Evolutionary conservation across 345 rosid species (phyloP).

Genomic region (Rhodamnia rubescens): DNA sequence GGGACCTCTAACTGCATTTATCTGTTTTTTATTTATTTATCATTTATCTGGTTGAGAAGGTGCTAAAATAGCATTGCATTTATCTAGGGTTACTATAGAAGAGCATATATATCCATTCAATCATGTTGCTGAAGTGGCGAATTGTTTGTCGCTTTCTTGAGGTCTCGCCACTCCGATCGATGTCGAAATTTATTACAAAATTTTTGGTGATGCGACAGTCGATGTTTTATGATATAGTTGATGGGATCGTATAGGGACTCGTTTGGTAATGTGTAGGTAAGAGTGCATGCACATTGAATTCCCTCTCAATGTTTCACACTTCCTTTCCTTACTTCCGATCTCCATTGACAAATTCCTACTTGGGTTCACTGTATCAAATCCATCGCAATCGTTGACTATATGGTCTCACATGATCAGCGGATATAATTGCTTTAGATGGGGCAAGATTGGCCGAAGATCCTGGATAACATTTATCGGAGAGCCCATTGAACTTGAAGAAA

Average conservation of each 20-base stretch:
- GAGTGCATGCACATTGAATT: background rate
- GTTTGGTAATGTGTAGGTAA: background rate
- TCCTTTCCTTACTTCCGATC: background rate
- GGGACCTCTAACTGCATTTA: background rate
- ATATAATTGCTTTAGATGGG: background rate
- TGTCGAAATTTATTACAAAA: background rate
- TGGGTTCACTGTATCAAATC: background rate
- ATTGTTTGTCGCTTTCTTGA: background rate
- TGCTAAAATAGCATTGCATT: background rate
- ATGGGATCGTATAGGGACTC: background rate
- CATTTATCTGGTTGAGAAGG: background rate
- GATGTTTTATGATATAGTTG: background rate
- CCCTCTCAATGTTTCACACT: background rate
- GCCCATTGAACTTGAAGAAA: too few relatives aligned
- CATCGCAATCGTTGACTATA: background rate
- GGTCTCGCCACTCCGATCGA: background rate
- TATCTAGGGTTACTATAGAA: background rate
- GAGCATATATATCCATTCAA: background rate
- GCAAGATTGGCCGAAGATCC: background rate
- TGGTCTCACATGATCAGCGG: background rate
- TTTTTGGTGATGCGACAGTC: background rate
- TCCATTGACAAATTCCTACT: background rate
- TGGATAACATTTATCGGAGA: background rate
- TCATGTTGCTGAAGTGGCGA: background rate
- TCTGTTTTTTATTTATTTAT: background rate